Evolutionary conservation across 306 rosid species (phyloP).

Genomic region (Cyclanthera cordifolia): DNA sequence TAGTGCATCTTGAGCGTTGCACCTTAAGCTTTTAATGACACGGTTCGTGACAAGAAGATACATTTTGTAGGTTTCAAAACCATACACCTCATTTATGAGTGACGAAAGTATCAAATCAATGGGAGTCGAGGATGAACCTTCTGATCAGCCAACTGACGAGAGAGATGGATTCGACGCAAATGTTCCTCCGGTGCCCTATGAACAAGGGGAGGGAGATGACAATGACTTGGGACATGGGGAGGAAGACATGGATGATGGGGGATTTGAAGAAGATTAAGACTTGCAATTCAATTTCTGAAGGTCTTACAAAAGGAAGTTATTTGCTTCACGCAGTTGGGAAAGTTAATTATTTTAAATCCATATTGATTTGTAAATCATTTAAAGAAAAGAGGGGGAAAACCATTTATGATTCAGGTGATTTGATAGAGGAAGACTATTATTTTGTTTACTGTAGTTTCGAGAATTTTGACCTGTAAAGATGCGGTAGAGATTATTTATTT

Average conservation of each 20-base stretch:
- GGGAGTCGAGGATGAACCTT: constrained; percentile 21
- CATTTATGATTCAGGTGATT: not conserved
- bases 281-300: not conserved
- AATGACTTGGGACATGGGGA: constrained; percentile 30
- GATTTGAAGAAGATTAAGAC: constrained; percentile 24
- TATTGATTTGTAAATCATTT: constrained; percentile 1
- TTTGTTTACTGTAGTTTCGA: not conserved
- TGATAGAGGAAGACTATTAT: not conserved
- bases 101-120: constrained; percentile 47
- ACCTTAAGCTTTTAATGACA: no score
- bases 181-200: constrained; percentile 7
- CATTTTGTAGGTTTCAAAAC: constrained; percentile 52
- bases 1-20: no score
- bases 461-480: not conserved
- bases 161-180: constrained; percentile 11
- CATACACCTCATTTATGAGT: constrained; percentile 56
- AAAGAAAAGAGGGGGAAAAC: not conserved
- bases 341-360: not conserved
- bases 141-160: not conserved
- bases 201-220: constrained; percentile 25
- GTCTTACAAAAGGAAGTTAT: not conserved
- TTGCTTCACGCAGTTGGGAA: not conserved
- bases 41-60: not conserved
- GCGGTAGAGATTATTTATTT: not conserved
- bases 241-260: constrained; percentile 27